A percentile compares a stretch with the other conserved stretches of the same genome.
Evolutionary conservation across 805 yeast genomes (phyloP).

Genomic region (Lipomyces chichibuensis): DNA sequence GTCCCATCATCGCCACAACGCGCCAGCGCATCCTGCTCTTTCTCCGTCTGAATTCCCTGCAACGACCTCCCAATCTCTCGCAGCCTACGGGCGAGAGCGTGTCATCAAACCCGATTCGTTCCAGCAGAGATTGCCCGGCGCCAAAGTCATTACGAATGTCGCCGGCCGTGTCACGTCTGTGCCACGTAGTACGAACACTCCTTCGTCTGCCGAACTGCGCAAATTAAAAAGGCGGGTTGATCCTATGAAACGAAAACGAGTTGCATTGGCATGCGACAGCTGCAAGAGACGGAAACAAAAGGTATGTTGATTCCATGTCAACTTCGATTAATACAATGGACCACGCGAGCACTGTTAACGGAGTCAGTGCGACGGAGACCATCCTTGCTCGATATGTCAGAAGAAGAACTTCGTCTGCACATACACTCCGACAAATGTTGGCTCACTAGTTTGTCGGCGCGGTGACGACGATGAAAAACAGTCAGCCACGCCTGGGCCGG

Average conservation of each 20-base stretch:
- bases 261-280: constrained; percentile 53
- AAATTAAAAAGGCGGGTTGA: constrained; percentile 36
- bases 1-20: no score
- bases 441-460: constrained; percentile 18
- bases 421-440: constrained; percentile 30
- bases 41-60: not conserved
- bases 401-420: constrained; percentile 43
- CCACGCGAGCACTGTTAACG: not conserved
- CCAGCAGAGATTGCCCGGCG: not conserved
- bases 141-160: not conserved
- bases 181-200: not conserved
- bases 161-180: not conserved
- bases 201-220: constrained; percentile 33
- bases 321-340: no score
- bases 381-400: constrained; percentile 47
- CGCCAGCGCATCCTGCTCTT: no score
- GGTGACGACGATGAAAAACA: no score
- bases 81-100: not conserved
- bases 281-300: constrained; percentile 51
- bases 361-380: constrained; percentile 42
- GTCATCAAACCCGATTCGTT: not conserved
- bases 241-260: constrained; percentile 46
- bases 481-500: constrained; percentile 8
- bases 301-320: constrained; percentile 6
- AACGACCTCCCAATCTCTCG: not conserved